phyloP scores from a whole-genome alignment of 2,329 filamentous ascomycete species.

The Kalaharituber pfeilii region DNA sequence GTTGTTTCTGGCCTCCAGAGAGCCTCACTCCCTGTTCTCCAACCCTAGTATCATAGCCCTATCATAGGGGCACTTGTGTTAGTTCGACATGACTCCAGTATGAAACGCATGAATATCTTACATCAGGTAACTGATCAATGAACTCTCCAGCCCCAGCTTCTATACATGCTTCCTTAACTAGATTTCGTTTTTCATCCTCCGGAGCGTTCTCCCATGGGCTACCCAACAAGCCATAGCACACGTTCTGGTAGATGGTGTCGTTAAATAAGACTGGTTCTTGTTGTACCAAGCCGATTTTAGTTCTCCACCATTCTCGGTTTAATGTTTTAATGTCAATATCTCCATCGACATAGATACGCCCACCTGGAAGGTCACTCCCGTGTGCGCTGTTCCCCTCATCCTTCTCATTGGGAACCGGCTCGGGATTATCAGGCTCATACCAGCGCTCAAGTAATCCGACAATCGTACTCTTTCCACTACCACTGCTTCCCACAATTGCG shows the following conservation, averaged over 20 bases:
- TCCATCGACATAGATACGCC: constrained; percentile 37
- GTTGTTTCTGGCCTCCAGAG: constrained; percentile 71
- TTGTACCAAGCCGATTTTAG: constrained; percentile 45
- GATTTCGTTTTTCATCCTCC: constrained; percentile 38
- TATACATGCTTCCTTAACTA: constrained; percentile 46
- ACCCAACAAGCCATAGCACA: constrained; percentile 41
- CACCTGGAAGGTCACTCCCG: constrained; percentile 21
- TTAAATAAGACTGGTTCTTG: constrained; percentile 54
- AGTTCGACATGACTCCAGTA: no score
- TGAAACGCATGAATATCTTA: constrained; percentile 17
- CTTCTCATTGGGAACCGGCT: background rate
- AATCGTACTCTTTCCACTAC: constrained; percentile 58
- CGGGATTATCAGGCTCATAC: constrained; percentile 43
- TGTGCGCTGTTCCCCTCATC: background rate
- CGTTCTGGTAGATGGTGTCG: constrained; percentile 45
- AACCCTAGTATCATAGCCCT: constrained; percentile 56
- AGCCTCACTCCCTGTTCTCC: constrained; percentile 63
- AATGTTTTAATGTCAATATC: constrained; percentile 35
- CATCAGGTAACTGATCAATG: constrained; percentile 42
- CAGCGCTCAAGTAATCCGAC: constrained; percentile 54
- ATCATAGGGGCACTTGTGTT: no score
- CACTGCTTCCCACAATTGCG: constrained; percentile 56
- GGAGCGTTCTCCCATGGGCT: constrained; percentile 37
- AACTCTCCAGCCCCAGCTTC: constrained; percentile 55
- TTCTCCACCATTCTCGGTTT: constrained; percentile 44